Base-by-base conservation (phyloP, 192 early-diverging fungal species). In the Coemansia pectinata region DNA sequence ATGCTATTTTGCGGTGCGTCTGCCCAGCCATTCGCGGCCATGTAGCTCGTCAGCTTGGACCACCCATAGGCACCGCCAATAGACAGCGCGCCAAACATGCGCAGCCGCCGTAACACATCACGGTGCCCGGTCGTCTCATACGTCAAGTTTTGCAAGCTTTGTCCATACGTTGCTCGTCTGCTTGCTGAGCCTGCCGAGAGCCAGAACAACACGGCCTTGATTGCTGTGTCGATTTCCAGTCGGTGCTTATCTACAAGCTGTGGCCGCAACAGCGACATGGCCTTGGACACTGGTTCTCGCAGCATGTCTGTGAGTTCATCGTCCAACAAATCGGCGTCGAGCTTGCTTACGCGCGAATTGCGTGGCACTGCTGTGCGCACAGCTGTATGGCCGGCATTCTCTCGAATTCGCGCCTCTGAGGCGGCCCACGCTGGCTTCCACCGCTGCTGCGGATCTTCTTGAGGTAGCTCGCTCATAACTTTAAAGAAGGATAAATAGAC, bases 281-380 rank as follows among this genome's bases (percentile, higher is more conserved):
- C 87, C 40, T 76, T 76, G 77, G 87, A 77, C 40, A 96, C 82
- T 31, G 92, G 92, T 63, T 94, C 91, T 61, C 91, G 91, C 33
- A 96, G 73, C 68, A 91, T 91, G 29, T 76, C 86, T 40, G 90
- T 82, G 7, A 96, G 76, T 72, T 96, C 93, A 41, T 69, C 77
- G 61, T 96, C 93, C 29, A 96, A 86, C 19, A 94, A 79, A 36
- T 92, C 91, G 2, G 93, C 88, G 77, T 96, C 95, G 9, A 96
- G 82, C 73, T 96, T 93, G 67, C 88, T 88, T 38, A 95, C 93
- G 25, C 94, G 87, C 80, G 69, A 67, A 47, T 42, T 76, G 57
- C 74, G 76, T 19, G 72, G 67, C 27, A 65, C 91, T 11, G 59
- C 38, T 83, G n/a, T 83, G 83, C n/a, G 76, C 86, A 91, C 14